phyloP scores from a whole-genome alignment of 768 basidiomycete genomes.

The Mycena polygramma region DNA sequence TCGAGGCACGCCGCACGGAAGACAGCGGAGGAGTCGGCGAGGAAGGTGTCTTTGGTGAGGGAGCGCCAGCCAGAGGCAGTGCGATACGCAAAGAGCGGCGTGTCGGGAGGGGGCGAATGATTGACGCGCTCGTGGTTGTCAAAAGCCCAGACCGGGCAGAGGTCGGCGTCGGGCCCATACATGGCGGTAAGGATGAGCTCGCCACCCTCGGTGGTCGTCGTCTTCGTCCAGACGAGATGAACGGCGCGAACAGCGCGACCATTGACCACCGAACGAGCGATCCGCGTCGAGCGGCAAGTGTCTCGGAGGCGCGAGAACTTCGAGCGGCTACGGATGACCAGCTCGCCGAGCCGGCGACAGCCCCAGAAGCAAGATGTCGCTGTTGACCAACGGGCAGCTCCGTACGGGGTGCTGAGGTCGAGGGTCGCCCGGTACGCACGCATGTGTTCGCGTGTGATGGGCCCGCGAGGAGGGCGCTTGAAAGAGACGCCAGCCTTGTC shows the following conservation, averaged over 20 bases:
- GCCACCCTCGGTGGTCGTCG: neutral
- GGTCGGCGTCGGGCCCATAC: neutral
- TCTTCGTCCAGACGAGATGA: constrained; percentile 6
- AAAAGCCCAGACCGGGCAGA: neutral
- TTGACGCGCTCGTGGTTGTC: neutral
- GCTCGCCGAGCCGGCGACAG: constrained; percentile 2
- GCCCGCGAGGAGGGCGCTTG: constrained; percentile 8
- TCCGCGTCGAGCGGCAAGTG: neutral
- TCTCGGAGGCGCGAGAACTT: neutral
- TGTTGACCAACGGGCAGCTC: neutral
- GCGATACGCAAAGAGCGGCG: constrained; percentile 8
- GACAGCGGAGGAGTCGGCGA: neutral
- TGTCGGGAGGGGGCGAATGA: neutral
- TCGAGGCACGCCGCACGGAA: neutral
- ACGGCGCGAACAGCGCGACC: neutral
- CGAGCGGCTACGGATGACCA: neutral
- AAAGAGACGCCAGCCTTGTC: constrained; percentile 8
- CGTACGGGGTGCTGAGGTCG: neutral
- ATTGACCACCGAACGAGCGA: neutral
- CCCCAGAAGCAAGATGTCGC: neutral
- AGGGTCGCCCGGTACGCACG: constrained; percentile 1
- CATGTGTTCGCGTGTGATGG: neutral
- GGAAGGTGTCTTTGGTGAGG: neutral
- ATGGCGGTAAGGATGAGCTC: neutral
- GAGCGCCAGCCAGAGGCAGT: neutral